phyloP scores from a whole-genome alignment of 768 basidiomycete genomes.

The Ramaria sp. region DNA sequence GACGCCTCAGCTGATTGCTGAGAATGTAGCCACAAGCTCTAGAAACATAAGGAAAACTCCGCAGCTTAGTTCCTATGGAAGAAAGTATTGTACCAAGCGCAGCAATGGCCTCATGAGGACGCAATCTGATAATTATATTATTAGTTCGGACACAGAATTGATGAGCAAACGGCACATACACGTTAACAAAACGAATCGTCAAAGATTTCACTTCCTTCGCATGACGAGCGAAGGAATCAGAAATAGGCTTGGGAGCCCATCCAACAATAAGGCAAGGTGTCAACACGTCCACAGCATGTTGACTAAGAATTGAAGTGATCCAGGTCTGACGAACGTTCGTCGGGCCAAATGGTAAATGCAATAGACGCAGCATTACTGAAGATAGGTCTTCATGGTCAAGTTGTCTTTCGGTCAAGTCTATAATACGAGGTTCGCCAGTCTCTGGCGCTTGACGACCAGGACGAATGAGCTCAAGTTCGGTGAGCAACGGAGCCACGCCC shows the following conservation, averaged over 20 bases:
- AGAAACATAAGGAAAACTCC: slow-evolving; percentile 33
- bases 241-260: slow-evolving; percentile 51
- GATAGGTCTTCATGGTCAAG: slow-evolving; percentile 36
- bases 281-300: slow-evolving; percentile 49
- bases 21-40: slow-evolving; percentile 54
- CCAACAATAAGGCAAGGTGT: slow-evolving; percentile 53
- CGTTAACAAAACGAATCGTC: slow-evolving; percentile 45
- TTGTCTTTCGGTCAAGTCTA: slow-evolving; percentile 33
- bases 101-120: slow-evolving; percentile 54
- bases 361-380: slow-evolving; percentile 30
- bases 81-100: slow-evolving; percentile 55
- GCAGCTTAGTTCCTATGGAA: slow-evolving; percentile 24
- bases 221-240: slow-evolving; percentile 21
- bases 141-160: not conserved
- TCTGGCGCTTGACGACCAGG: slow-evolving; percentile 26
- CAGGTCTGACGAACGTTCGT: slow-evolving; percentile 37
- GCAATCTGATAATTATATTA: slow-evolving; percentile 32
- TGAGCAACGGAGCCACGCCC: slow-evolving; percentile 49
- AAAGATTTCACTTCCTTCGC: slow-evolving; percentile 39
- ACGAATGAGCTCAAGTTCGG: slow-evolving; percentile 24
- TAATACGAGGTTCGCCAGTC: slow-evolving; percentile 19
- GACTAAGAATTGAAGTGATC: slow-evolving; percentile 49
- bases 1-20: slow-evolving; percentile 58
- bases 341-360: slow-evolving; percentile 38
- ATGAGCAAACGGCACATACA: slow-evolving; percentile 33